Base-by-base conservation (phyloP, 768 basidiomycete species). In the Naganishia friedmannii region DNA sequence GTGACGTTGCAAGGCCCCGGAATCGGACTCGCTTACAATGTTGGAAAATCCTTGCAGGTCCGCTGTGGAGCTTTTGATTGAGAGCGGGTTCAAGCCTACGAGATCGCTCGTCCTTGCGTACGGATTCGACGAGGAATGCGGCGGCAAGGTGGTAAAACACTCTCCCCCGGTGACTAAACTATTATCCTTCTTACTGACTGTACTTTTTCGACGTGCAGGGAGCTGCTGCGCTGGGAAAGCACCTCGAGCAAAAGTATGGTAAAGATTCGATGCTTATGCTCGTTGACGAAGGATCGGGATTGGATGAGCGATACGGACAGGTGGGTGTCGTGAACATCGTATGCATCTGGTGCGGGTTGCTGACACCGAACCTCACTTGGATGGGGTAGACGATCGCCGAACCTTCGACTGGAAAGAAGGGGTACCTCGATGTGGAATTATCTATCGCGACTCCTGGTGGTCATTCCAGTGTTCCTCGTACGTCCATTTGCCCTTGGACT, bases 81-180 rank as follows among this genome's bases (percentile, higher is more conserved):
- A 73, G 39, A 37, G 42, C 21, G 66, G 63, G 1, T 78, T 75
- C 53, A 48, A 70, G n/a, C 77, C 77, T 3, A 68, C 72, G 9
- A 65, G 78, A 37, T 78, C 75, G 8, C 72, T 78, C 31, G 74
- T 78, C 26, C 57, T 79, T 19, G 77, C 76, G 4, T 70, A 75
- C 21, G 78, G 78, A 10, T 75, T 74, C 34, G 79, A 80, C 54
- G 79, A 80, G 66, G 79, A 80, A 67, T 72, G 74, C 17, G 72
- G 72, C 28, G 79, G 79, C 65, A 76, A 76, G 73, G 75, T 78
- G 68, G 77, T 78, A 70, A 74, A 74, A 26, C 58, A 9, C 3
- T 45, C 26, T 53, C 39, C 15, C 28, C 19, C 51, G 19, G 21
- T 17, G 34, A 5, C 3, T 23, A 2, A 51, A n/a, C n/a, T 13